phyloP scores from a whole-genome alignment of 306 rosid species.

The Albizia julibrissin region DNA sequence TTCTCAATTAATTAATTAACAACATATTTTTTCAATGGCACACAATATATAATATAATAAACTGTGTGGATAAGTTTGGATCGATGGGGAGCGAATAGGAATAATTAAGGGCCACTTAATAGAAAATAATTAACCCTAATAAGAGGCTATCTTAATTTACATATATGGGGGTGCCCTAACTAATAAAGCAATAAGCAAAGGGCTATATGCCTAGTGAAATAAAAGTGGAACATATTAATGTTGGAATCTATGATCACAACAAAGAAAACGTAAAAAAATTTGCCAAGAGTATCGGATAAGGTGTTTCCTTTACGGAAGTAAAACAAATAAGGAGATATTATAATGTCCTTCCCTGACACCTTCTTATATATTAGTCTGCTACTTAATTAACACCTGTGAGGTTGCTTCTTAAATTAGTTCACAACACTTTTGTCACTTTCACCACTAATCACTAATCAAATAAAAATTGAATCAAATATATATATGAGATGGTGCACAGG shows the following conservation, averaged over 20 bases:
- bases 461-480: not conserved
- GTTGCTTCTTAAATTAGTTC: not conserved
- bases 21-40: not conserved
- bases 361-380: not conserved
- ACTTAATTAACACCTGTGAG: not conserved
- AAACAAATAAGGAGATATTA: not conserved
- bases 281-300: not conserved
- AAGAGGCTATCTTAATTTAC: not conserved
- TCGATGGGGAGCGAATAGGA: not conserved
- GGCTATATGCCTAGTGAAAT: not conserved
- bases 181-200: not conserved
- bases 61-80: not conserved
- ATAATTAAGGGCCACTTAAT: not conserved
- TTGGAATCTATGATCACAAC: constrained; percentile 17
- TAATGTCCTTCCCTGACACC: not conserved
- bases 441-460: not conserved
- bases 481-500: not conserved
- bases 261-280: not conserved
- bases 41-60: not conserved
- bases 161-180: not conserved
- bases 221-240: not conserved
- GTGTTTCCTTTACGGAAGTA: not conserved
- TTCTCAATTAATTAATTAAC: not conserved
- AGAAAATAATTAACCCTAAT: constrained; percentile 4
- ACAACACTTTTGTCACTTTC: not conserved